A percentile compares a stretch with the other conserved stretches of the same genome.
Evolutionary conservation across 441 rosid species (phyloP).

Genomic region (Flueggea neowawraea): DNA sequence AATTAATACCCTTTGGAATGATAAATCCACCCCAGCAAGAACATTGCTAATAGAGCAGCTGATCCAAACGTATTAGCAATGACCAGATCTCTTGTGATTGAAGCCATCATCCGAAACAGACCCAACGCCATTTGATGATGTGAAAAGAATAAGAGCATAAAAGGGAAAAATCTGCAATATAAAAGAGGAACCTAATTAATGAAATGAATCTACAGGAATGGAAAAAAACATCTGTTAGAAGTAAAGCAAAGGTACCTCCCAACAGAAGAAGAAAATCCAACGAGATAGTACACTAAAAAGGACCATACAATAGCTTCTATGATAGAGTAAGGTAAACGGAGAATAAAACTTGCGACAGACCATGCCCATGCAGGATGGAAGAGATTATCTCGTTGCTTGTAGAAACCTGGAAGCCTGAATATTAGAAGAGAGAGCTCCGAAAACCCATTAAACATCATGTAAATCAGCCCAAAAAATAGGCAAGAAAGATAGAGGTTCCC

Average conservation of each 20-base stretch:
- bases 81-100: constrained; percentile 61
- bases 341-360: constrained; percentile 57
- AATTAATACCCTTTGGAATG: constrained; percentile 43
- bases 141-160: constrained; percentile 46
- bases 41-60: constrained; percentile 43
- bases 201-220: too few relatives aligned
- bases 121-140: constrained; percentile 80
- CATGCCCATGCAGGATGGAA: constrained; percentile 73
- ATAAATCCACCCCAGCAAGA: constrained; percentile 75
- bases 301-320: constrained; percentile 54
- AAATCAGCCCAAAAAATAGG: constrained; percentile 40
- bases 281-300: constrained; percentile 46
- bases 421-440: constrained; percentile 51
- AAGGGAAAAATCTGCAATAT: constrained; percentile 60
- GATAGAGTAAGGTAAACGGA: constrained; percentile 49
- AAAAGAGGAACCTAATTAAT: too few relatives aligned
- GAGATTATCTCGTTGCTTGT: constrained; percentile 69
- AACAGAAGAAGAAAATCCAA: constrained; percentile 64
- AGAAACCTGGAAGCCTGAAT: constrained; percentile 66
- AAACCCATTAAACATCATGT: constrained; percentile 68
- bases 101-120: constrained; percentile 57
- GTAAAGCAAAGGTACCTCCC: constrained; percentile 26
- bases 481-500: constrained; percentile 47
- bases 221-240: too few relatives aligned
- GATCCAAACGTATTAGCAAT: constrained; percentile 65